Percentiles rank a stretch among this genome's conserved stretches.
phyloP scores from a whole-genome alignment of 192 early-diverging fungal genomes.

The Podila epigama region DNA sequence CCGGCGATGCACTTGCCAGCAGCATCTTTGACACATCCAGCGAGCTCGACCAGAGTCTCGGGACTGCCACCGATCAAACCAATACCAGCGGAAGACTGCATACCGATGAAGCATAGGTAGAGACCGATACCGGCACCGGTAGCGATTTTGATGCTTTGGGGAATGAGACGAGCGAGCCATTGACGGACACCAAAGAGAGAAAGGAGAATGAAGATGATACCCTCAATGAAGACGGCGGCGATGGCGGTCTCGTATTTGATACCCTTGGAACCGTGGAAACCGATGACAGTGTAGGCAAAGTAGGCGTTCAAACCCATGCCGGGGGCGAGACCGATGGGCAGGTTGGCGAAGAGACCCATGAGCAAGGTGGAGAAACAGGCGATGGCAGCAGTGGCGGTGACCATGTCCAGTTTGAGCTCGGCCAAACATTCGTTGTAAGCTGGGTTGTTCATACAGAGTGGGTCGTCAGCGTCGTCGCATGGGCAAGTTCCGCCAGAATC shows the following conservation, averaged over 20 bases:
- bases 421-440: conserved; percentile 66
- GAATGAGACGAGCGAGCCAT: conserved; percentile 74
- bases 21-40: conserved; percentile 57
- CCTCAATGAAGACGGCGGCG: conserved; percentile 81
- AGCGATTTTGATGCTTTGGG: conserved; percentile 72
- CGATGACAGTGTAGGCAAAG: conserved; percentile 84
- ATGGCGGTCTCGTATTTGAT: conserved; percentile 71
- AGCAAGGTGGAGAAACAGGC: conserved; percentile 64
- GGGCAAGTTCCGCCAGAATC: conserved; percentile 78
- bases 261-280: conserved; percentile 76
- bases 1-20: conserved; percentile 53
- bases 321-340: conserved; percentile 82
- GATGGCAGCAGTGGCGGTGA: conserved; percentile 75
- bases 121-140: conserved; percentile 79
- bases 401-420: conserved; percentile 67
- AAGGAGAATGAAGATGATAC: conserved; percentile 76
- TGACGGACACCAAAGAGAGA: conserved; percentile 79
- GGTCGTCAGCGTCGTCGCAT: conserved; percentile 55
- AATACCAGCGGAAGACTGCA: conserved; percentile 80
- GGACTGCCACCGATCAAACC: conserved; percentile 66
- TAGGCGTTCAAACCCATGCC: conserved; percentile 85
- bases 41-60: conserved; percentile 70
- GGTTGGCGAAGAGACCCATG: conserved; percentile 74
- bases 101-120: conserved; percentile 77
- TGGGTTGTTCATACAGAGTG: conserved; percentile 59